Evolutionary conservation across 1,139 yeast species (phyloP).

Genomic region (Komagataea norvegica): DNA sequence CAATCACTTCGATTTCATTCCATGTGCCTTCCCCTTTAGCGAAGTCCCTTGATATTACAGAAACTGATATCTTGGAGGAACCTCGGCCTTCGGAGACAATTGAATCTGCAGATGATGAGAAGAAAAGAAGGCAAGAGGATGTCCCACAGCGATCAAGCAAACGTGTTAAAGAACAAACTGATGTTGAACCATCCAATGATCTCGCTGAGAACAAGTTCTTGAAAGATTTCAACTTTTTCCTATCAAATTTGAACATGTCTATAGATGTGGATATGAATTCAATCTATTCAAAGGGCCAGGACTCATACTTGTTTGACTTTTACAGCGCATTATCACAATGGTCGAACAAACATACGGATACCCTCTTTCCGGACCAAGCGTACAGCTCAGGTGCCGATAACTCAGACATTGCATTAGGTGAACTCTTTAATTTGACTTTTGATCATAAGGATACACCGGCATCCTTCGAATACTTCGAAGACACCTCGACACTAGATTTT

Average conservation of each 20-base stretch:
- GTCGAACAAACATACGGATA: slow-evolving; percentile 36
- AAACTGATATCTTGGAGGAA: neutral
- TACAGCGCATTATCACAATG: slow-evolving; percentile 37
- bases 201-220: slow-evolving; percentile 11
- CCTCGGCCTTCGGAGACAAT: neutral
- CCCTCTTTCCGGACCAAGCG: slow-evolving; percentile 26
- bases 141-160: slow-evolving; percentile 33
- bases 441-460: slow-evolving; percentile 18
- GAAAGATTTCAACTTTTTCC: slow-evolving; percentile 10
- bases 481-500: slow-evolving; percentile 23
- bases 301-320: slow-evolving; percentile 32
- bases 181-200: slow-evolving; percentile 21
- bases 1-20: slow-evolving; percentile 41
- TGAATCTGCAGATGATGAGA: slow-evolving; percentile 6
- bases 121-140: slow-evolving; percentile 11
- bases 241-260: slow-evolving; percentile 2
- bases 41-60: slow-evolving; percentile 3
- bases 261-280: slow-evolving; percentile 1
- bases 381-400: neutral
- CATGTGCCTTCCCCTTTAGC: slow-evolving; percentile 10
- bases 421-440: slow-evolving; percentile 26
- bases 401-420: slow-evolving; percentile 20
- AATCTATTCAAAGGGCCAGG: neutral
- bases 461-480: slow-evolving; percentile 21
- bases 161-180: slow-evolving; percentile 34